Base-by-base conservation (phyloP, 306 rosid species). In the Vigna trinervia region DNA sequence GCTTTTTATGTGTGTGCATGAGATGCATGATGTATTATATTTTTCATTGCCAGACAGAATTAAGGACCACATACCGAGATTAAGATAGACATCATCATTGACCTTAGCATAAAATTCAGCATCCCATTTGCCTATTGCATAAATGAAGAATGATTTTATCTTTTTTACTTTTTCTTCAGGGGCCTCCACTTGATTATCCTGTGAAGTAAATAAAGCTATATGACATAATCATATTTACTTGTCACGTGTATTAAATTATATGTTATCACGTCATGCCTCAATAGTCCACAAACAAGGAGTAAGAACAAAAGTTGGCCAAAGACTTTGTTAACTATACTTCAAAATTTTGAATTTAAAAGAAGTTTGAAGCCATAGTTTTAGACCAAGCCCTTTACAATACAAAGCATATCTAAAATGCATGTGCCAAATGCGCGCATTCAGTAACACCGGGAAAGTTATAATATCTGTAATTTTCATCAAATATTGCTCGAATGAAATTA, bases 131-230 rank as follows among this genome's bases (percentile, higher is more conserved):
- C 87, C 88, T 48, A 83, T 86, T 8, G 96, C 92, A 84, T 83
- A 78, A 83, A 75, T 65, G 78, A 89, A 83, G 88, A 91, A 86
- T 12, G 86, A 81, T 67, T 86, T 91, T 57, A 78, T 83, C 82
- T 86, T 91, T 59, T 73, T 82, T 12, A 85, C 56, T 73, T 4
- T 47, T 81, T 89, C 90, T 80, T 81, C 93, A 39, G 74, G 78
- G 79, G 88, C 86, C 73, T 87, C 96, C 80, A 80, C 86, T 67
- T 87, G 89, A 78, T 71, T 75, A 66, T 89, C 94, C 96, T 91
- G 90, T 36, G 66, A 78, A 66, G 60, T 48, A 79, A 69, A 85
- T 7, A 54, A 79, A 20, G 43, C 23, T 23, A 83, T 61, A 52
- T 70, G 39, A 32, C 46, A 28, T 23, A 15, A 17, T 23, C 41